Evolutionary conservation across 306 rosid genomes (phyloP).

Genomic region (Corylus avellana): DNA sequence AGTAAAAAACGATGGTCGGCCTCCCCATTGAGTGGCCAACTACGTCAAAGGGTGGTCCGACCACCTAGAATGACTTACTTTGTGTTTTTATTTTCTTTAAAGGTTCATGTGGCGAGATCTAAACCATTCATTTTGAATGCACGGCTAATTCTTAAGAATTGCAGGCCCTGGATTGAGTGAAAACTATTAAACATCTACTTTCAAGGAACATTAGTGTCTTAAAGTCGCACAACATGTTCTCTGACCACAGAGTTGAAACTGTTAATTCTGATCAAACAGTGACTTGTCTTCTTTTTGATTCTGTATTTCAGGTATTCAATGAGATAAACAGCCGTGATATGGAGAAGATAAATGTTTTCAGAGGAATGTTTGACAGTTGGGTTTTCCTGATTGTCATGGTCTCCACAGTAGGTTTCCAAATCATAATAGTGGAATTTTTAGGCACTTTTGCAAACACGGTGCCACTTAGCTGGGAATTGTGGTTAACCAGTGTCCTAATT

Average conservation of each 20-base stretch:
- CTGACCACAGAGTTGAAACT: neutral
- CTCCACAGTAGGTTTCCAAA: conserved; percentile 60
- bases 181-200: too few relatives aligned
- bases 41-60: too few relatives aligned
- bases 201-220: too few relatives aligned
- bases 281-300: neutral
- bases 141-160: too few relatives aligned
- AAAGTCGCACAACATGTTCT: too few relatives aligned
- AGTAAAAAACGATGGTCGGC: too few relatives aligned
- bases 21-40: too few relatives aligned
- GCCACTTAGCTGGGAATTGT: conserved; percentile 49
- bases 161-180: too few relatives aligned
- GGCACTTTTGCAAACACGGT: conserved; percentile 79
- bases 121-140: too few relatives aligned
- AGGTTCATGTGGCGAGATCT: too few relatives aligned
- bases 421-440: conserved; percentile 58
- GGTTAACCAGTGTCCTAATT: conserved; percentile 59
- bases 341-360: conserved; percentile 77
- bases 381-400: conserved; percentile 55
- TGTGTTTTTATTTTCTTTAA: too few relatives aligned
- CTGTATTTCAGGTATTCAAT: conserved; percentile 59
- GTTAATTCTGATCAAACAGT: neutral
- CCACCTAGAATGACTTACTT: too few relatives aligned
- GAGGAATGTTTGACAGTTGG: conserved; percentile 59
- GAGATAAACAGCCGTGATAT: conserved; percentile 94